A percentile compares a stretch with the other conserved stretches of the same genome.
phyloP scores from a whole-genome alignment of 169 alveolate genomes.

The Hepatocystis sp. region DNA sequence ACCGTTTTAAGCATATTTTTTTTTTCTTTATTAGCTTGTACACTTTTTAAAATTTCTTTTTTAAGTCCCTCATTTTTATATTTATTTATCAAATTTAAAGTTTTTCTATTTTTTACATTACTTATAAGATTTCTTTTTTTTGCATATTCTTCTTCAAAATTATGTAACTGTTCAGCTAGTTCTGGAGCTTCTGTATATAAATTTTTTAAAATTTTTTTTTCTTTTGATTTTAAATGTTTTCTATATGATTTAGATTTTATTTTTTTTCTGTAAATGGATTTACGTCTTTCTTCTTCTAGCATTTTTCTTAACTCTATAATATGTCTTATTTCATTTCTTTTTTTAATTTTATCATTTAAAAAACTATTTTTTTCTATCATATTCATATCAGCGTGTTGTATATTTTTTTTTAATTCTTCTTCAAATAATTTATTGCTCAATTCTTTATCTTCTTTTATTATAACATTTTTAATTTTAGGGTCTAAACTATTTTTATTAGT shows the following conservation, averaged over 20 bases:
- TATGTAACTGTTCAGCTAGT: background rate
- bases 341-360: conserved; percentile 33
- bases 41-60: conserved; percentile 32
- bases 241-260: conserved; percentile 61
- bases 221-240: conserved; percentile 27
- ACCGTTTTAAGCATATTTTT: conserved; percentile 29
- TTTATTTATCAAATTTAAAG: conserved; percentile 25
- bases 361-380: conserved; percentile 28
- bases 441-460: background rate
- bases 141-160: conserved; percentile 69
- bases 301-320: conserved; percentile 30
- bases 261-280: conserved; percentile 14
- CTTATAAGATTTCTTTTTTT: conserved; percentile 53
- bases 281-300: conserved; percentile 14
- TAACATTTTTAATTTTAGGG: no score
- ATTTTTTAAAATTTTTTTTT: conserved; percentile 22
- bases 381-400: conserved; percentile 32
- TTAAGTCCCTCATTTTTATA: conserved; percentile 52
- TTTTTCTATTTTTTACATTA: conserved; percentile 47
- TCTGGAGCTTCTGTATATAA: conserved; percentile 37
- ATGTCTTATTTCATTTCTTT: conserved; percentile 25
- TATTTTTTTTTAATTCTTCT: conserved; percentile 33
- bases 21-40: conserved; percentile 50
- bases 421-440: conserved; percentile 11
- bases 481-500: no score